Conservation (phyloP, 2,329 filamentous ascomycete genomes). For the Trichocomaceae sp. region DNA sequence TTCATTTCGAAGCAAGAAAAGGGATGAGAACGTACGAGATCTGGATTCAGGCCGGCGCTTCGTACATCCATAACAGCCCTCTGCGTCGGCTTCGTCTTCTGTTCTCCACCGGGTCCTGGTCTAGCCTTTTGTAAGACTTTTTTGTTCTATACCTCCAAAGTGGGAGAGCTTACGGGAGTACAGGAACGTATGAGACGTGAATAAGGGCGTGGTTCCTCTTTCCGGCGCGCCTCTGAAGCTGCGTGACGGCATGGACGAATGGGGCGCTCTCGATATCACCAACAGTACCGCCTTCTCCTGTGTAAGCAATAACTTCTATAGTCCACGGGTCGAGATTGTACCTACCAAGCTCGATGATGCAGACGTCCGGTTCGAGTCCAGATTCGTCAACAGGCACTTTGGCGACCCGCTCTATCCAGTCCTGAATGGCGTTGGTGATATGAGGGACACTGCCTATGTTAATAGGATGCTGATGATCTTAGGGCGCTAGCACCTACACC, state of each 20-base stretch:
- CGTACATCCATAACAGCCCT: constrained; percentile 78
- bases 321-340: constrained; percentile 41
- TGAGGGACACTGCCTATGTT: constrained; percentile 74
- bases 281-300: constrained; percentile 24
- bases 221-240: constrained; percentile 64
- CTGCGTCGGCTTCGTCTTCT: constrained; percentile 97
- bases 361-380: constrained; percentile 77
- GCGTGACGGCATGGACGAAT: constrained; percentile 77
- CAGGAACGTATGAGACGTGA: constrained; percentile 69
- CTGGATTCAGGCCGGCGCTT: constrained; percentile 14
- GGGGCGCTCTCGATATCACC: constrained; percentile 76
- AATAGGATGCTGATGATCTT: constrained; percentile 36
- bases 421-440: constrained; percentile 83
- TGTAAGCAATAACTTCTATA: constrained; percentile 29
- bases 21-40: constrained; percentile 6
- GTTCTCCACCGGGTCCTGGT: constrained; percentile 49
- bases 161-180: constrained; percentile 1
- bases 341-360: constrained; percentile 57
- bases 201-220: constrained; percentile 75
- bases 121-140: neutral
- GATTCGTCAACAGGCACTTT: constrained; percentile 81
- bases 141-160: neutral
- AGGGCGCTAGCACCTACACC: neutral
- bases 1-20: neutral
- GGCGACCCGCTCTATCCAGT: constrained; percentile 84